Evolutionary conservation across 352 stramenopile species (phyloP).

Genomic region (Phytophthora kernoviae): DNA sequence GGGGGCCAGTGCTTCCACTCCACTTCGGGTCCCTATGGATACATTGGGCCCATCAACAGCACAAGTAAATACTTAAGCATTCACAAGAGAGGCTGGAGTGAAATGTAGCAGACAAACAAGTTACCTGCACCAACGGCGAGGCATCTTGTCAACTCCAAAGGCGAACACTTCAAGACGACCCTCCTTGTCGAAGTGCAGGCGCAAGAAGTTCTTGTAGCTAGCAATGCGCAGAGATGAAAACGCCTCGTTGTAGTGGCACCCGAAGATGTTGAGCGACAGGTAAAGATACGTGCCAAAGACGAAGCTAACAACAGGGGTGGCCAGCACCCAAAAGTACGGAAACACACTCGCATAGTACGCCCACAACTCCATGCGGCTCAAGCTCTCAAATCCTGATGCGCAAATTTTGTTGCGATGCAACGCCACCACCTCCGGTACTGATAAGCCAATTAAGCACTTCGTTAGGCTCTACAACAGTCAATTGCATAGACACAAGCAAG

Average conservation of each 20-base stretch:
- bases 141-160: conserved; percentile 91
- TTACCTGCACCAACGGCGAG: conserved; percentile 80
- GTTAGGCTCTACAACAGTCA: conserved; percentile 3
- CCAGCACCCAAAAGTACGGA: conserved; percentile 89
- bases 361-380: conserved; percentile 78
- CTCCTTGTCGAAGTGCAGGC: conserved; percentile 74
- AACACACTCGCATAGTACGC: conserved; percentile 86
- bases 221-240: conserved; percentile 88
- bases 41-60: no score
- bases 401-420: conserved; percentile 87
- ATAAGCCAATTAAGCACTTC: conserved; percentile 5
- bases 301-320: conserved; percentile 75
- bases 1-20: conserved; percentile 62
- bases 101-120: neutral
- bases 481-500: neutral
- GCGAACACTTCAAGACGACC: conserved; percentile 84
- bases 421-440: conserved; percentile 83
- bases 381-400: conserved; percentile 50
- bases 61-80: neutral
- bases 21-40: conserved; percentile 69
- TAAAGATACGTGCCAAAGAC: conserved; percentile 89
- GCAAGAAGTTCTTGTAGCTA: conserved; percentile 91
- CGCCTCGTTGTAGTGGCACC: conserved; percentile 90
- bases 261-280: conserved; percentile 83
- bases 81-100: conserved; percentile 5